These are phyloP conservation scores for Schizophyllum amplum DNA, from an alignment of 1,284 basidiomycete species.

Conservation along the genomic window DNA sequence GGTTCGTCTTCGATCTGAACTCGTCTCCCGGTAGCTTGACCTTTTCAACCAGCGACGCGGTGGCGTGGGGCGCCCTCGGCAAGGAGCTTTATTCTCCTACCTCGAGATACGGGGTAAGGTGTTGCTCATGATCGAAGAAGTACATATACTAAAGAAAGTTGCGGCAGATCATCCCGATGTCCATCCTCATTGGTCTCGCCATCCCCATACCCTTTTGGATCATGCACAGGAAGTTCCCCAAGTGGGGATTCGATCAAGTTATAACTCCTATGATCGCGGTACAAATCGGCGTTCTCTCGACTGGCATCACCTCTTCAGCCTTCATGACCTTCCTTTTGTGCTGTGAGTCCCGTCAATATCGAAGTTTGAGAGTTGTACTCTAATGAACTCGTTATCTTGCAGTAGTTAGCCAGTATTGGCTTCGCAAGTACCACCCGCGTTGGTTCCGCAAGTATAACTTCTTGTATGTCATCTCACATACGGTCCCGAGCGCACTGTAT, in stretches of 20 bases:
- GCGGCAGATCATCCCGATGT: constrained; percentile 46
- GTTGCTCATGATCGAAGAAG: constrained; percentile 9
- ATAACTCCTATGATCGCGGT: constrained; percentile 41
- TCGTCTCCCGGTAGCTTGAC: not conserved
- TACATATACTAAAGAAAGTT: constrained; percentile 24
- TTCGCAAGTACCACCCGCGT: constrained; percentile 27
- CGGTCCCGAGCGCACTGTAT: not conserved
- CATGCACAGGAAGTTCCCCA: constrained; percentile 39
- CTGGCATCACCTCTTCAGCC: constrained; percentile 49
- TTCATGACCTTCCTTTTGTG: constrained; percentile 43
- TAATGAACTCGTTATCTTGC: not conserved
- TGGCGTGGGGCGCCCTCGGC: constrained; percentile 53
- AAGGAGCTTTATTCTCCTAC: constrained; percentile 41
- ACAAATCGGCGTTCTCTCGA: constrained; percentile 23
- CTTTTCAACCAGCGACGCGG: constrained; percentile 32
- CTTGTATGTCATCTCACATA: constrained; percentile 16
- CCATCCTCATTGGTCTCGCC: constrained; percentile 41
- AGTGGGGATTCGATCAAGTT: constrained; percentile 35
- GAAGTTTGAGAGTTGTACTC: not conserved
- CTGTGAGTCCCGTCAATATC: constrained; percentile 16
- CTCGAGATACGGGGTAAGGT: constrained; percentile 34
- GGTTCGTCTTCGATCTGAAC: not conserved
- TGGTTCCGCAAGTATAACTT: constrained; percentile 59
- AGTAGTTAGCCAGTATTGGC: constrained; percentile 16
- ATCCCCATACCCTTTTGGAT: constrained; percentile 50